Percentiles rank a stretch among this genome's conserved stretches.
Evolutionary conservation across 495 filamentous ascomycete genomes (phyloP).

Genomic region (Penicillium subrubescens): DNA sequence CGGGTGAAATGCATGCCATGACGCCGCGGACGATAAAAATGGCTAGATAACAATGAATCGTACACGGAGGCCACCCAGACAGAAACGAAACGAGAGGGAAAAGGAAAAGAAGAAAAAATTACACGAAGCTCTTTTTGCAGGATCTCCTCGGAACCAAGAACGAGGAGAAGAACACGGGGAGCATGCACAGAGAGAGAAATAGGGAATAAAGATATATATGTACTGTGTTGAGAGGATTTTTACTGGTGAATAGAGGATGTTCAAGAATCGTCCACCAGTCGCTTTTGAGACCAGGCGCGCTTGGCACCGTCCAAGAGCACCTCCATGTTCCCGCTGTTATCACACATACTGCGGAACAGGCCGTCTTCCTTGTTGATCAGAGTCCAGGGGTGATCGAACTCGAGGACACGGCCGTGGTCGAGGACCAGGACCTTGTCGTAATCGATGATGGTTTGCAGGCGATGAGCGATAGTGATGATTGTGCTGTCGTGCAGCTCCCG

Average conservation of each 20-base stretch:
- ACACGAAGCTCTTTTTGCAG: slow-evolving; percentile 15
- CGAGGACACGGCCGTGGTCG: slow-evolving; percentile 84
- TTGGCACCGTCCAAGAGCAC: slow-evolving; percentile 71
- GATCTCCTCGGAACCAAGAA: background rate
- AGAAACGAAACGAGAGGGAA: background rate
- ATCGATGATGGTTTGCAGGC: slow-evolving; percentile 93
- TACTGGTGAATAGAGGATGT: background rate
- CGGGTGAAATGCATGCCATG: slow-evolving; percentile 2
- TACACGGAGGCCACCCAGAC: slow-evolving; percentile 9
- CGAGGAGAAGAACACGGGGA: background rate
- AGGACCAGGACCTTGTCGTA: slow-evolving; percentile 98
- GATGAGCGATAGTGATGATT: slow-evolving; percentile 97
- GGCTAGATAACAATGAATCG: slow-evolving; percentile 11
- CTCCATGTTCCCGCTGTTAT: slow-evolving; percentile 88
- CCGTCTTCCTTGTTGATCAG: slow-evolving; percentile 68
- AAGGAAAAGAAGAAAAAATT: background rate
- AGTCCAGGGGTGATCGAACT: slow-evolving; percentile 86
- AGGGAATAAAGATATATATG: slow-evolving; percentile 1
- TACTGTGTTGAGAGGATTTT: background rate
- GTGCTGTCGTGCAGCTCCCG: slow-evolving; percentile 83
- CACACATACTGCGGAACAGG: slow-evolving; percentile 88
- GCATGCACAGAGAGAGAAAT: background rate
- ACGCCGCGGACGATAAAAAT: slow-evolving; percentile 13
- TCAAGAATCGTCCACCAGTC: slow-evolving; percentile 53
- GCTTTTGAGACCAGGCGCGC: slow-evolving; percentile 63